Evolutionary conservation across 176 grass and related monocot species (phyloP), one percentile per base, ranked within the genome.

Genomic region (Phoenix roebelenii): DNA sequence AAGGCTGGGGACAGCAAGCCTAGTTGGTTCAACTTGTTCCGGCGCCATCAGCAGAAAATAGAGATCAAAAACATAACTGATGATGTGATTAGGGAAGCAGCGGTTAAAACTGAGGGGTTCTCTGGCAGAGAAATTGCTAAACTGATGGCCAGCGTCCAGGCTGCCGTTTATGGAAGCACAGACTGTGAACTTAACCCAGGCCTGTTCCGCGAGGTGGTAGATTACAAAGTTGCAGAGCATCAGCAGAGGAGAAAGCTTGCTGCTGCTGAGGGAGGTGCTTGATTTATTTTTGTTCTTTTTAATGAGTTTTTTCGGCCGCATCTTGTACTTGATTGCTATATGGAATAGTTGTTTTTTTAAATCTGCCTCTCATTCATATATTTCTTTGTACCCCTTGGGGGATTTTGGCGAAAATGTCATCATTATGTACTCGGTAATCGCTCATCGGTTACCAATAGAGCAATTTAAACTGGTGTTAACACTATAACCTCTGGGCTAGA

Each of bases 111-210:
- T 0, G 78, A 97, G 10, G 93, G 87, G 6, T 97, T 97, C 56
- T 97, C 93, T 5, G 93, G 93, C n/a, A 88, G 93, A 75, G 93
- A 97, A 63, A 91, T 97, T 0, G 93, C 93, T 0, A 97, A 91
- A 55, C 58, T 97, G 72, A 80, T 97, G 80, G 93, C 93, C 7
- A 73, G 87, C 1, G 87, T 91, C 30, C 93, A 91, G 70, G 93
- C 93, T 4, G 81, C 87, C 0, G 87, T 91, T 23, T 97, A 97
- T 35, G 93, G 93, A 23, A 97, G 84, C 73, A 83, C 75, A 64
- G 93, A 88, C 35, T 97, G 87, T 4, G 93, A 83, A 65, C 76
- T 97, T 18, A 83, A 67, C 17, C 81, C 93, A 51, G 87, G 23
- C 39, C 62, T 97, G 66, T 97, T 97, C 59, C 74, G 93, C 10